These are phyloP conservation scores for Pseudonectria foliicola DNA, from an alignment of 2,329 filamentous ascomycete genomes.

Conservation along the genomic window DNA sequence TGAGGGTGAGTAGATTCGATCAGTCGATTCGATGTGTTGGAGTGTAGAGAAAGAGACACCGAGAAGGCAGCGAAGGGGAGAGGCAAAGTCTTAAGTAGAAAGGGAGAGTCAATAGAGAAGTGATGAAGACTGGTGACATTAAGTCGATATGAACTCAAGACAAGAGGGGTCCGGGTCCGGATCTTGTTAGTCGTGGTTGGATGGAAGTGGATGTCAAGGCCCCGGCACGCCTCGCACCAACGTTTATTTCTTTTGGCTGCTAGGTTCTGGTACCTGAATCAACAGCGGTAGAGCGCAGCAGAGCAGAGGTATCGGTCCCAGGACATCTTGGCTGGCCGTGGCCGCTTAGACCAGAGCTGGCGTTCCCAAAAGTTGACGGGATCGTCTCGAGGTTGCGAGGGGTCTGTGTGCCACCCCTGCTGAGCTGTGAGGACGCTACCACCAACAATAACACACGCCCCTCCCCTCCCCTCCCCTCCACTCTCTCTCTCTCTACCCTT, in stretches of 20 bases:
- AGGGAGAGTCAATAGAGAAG: slow-evolving; percentile 18
- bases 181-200: slow-evolving; percentile 25
- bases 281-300: slow-evolving; percentile 16
- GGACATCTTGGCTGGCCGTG: no score
- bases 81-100: slow-evolving; percentile 16
- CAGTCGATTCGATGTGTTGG: slow-evolving; percentile 2
- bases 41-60: slow-evolving; percentile 9
- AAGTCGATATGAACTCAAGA: slow-evolving; percentile 16
- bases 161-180: slow-evolving; percentile 20
- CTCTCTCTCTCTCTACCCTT: no score
- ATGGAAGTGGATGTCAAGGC: slow-evolving; percentile 10
- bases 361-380: slow-evolving; percentile 19
- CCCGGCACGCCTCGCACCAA: slow-evolving; percentile 17
- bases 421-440: slow-evolving; percentile 16
- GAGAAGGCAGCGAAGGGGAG: slow-evolving; percentile 15
- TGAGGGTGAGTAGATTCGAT: slow-evolving; percentile 6
- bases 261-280: slow-evolving; percentile 24
- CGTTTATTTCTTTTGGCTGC: slow-evolving; percentile 20
- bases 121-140: slow-evolving; percentile 15
- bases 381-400: slow-evolving; percentile 26
- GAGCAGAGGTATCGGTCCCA: slow-evolving; percentile 8
- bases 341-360: no score
- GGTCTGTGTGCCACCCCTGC: slow-evolving; percentile 29
- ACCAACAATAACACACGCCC: slow-evolving; percentile 17
- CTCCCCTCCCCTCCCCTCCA: slow-evolving; percentile 9